Evolutionary conservation across 768 basidiomycete genomes (phyloP), one percentile per base, ranked within the genome.

Genomic region (Daedalea quercina): DNA sequence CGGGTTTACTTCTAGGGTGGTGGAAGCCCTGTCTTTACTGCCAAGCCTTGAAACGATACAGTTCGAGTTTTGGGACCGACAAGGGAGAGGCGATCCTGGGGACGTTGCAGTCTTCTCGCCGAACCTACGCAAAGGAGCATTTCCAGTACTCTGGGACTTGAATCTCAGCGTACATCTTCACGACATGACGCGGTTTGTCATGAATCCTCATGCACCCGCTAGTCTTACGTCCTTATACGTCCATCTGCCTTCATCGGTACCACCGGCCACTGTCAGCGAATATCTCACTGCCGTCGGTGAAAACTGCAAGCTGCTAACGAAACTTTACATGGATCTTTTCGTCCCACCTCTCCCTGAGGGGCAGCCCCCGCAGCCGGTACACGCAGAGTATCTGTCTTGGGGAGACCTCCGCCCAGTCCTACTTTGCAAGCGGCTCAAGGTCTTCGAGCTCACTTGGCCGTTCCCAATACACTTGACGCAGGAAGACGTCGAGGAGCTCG

Each of bases 81-180:
- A 82, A 53, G 81, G 82, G 6, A 61, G 57, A 13, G 82, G 82
- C 0, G 65, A 73, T 42, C 63, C 67, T 1, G 53, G 49, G 1
- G 82, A 85, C 54, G 70, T 78, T 0, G 52, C 60, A 9, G 59
- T 65, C 28, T 81, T 82, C 58, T 20, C 47, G 15, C 81, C 83
- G 1, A 57, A 54, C 2, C 63, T 82, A 15, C 37, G 62, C 20
- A 70, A 77, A 57, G 78, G 75, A 20, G 74, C 78, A 0, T 84
- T 84, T 60, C 79, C 79, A 0, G 67, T 70, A 1, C 67, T 85
- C 3, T 74, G 68, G 61, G 81, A 83, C 53, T 69, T 82, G 37
- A 77, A 73, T 3, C 55, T 79, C 44, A 77, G 76, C 17, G 70
- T 70, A 11, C 58, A 65, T n/a, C 69, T 81, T 23, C 65, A 67